Evolutionary conservation across 805 yeast genomes (phyloP), one percentile per base, ranked within the genome.

Genomic region (Pichia cabralensis): DNA sequence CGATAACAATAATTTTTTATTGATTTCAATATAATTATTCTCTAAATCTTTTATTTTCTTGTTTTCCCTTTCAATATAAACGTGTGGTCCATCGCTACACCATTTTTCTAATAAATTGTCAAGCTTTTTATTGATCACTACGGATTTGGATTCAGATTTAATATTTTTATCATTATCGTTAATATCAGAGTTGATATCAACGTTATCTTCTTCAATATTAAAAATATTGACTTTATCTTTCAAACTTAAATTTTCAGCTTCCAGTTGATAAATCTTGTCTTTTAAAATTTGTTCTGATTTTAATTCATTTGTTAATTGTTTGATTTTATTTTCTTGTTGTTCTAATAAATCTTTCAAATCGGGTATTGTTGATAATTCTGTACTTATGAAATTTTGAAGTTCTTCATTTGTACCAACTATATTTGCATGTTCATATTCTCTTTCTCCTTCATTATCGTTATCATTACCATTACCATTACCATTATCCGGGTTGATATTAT

Each of bases 281-380:
- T 64, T 63, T 39, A 69, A 56, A 5, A 45, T 53, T 39, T 67
- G 65, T 40, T 71, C 67, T 18, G 60, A 64, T 31, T 55, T 57
- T 1, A 76, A 53, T 40, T 66, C 64, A 4, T 41, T 33, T 13
- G 64, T 50, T 43, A 73, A 61, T 12, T 52, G 49, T 3, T 55
- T 58, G 28, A 76, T 64, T 42, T 63, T 56, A 4, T 53, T 56
- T 35, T 69, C 70, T 53, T 75, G 86, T 6, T 56, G 53, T 43
- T 70, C 65, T 20, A 80, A 65, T 17, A 80, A 49, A 14, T 61
- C 56, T 46, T 78, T 79, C 49, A 80, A 54, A 15, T 64, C 64
- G 10, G 30, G 19, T 8, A 36, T 11, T 6, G 22, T 28, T 8
- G 32, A 23, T 19, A 39, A 28, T 28, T 39, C 42, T 9, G 36